Percentiles rank a stretch among this genome's conserved stretches.
Evolutionary conservation across 2,329 filamentous ascomycete species (phyloP).

Genomic region (Colletotrichum truncatum): DNA sequence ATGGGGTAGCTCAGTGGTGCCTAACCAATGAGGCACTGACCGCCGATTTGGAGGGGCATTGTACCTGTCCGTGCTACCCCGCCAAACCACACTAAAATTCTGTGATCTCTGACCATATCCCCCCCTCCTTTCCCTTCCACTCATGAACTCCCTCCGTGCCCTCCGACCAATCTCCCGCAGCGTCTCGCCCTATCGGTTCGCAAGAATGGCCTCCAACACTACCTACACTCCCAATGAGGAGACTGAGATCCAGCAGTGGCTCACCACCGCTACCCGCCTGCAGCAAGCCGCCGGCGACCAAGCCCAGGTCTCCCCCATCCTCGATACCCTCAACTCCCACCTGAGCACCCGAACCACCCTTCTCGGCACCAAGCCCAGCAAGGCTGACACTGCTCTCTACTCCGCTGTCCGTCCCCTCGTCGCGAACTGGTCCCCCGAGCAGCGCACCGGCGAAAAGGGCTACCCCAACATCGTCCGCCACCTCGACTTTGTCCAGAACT

Average conservation of each 20-base stretch:
- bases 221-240: slow-evolving; percentile 83
- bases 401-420: slow-evolving; percentile 80
- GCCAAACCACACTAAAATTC: slow-evolving; percentile 20
- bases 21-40: slow-evolving; percentile 7
- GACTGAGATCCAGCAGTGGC: slow-evolving; percentile 89
- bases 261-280: slow-evolving; percentile 79
- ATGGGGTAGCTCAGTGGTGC: background rate
- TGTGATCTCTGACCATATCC: slow-evolving; percentile 4
- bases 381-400: slow-evolving; percentile 88
- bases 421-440: slow-evolving; percentile 81
- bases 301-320: slow-evolving; percentile 71
- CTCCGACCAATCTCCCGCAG: slow-evolving; percentile 46
- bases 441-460: slow-evolving; percentile 89
- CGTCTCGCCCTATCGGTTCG: slow-evolving; percentile 43
- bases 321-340: slow-evolving; percentile 85
- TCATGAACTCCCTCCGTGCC: slow-evolving; percentile 56
- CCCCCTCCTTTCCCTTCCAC: background rate
- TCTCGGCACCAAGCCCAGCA: slow-evolving; percentile 87
- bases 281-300: slow-evolving; percentile 64
- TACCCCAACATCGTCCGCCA: slow-evolving; percentile 91
- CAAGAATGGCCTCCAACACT: slow-evolving; percentile 74
- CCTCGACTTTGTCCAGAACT: slow-evolving; percentile 95
- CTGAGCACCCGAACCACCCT: slow-evolving; percentile 89
- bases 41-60: slow-evolving; percentile 21
- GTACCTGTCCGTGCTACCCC: slow-evolving; percentile 15